Percentiles rank a stretch among this genome's conserved stretches.
Evolutionary conservation across 2,329 filamentous ascomycete genomes (phyloP).

Genomic region (Penicillium hordei): DNA sequence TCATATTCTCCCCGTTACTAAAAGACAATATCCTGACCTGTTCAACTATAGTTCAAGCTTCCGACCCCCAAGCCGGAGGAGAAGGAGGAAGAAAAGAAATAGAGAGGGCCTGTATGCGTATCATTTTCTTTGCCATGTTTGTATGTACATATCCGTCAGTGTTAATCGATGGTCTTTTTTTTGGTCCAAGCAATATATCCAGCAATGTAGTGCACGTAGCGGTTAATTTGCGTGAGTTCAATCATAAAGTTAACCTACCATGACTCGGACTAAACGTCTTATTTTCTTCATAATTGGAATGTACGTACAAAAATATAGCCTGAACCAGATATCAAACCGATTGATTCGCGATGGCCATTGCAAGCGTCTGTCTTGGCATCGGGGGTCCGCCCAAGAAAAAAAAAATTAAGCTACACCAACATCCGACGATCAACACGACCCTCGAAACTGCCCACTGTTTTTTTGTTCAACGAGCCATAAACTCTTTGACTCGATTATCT

Average conservation of each 20-base stretch:
- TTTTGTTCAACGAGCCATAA: background rate
- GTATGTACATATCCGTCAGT: conserved; percentile 39
- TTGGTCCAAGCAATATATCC: background rate
- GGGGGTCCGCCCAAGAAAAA: conserved; percentile 23
- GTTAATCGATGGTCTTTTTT: conserved; percentile 26
- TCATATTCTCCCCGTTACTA: conserved; percentile 28
- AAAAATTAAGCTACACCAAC: conserved; percentile 20
- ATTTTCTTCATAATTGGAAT: background rate
- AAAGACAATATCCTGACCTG: conserved; percentile 10
- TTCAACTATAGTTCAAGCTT: conserved; percentile 71
- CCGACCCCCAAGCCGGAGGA: conserved; percentile 94
- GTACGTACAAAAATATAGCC: too few relatives aligned
- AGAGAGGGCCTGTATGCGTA: conserved; percentile 47
- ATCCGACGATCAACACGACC: conserved; percentile 1
- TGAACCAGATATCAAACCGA: background rate
- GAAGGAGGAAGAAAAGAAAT: conserved; percentile 90
- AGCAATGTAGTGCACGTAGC: background rate
- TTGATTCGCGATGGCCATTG: background rate
- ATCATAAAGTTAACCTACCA: rapidly evolving
- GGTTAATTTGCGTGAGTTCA: background rate
- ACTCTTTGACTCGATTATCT: background rate
- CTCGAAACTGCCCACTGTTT: background rate
- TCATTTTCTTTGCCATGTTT: conserved; percentile 37
- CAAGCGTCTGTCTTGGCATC: conserved; percentile 19
- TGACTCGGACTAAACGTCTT: too few relatives aligned